Evolutionary conservation across 768 basidiomycete genomes (phyloP).

Genomic region (Mycena crocata): DNA sequence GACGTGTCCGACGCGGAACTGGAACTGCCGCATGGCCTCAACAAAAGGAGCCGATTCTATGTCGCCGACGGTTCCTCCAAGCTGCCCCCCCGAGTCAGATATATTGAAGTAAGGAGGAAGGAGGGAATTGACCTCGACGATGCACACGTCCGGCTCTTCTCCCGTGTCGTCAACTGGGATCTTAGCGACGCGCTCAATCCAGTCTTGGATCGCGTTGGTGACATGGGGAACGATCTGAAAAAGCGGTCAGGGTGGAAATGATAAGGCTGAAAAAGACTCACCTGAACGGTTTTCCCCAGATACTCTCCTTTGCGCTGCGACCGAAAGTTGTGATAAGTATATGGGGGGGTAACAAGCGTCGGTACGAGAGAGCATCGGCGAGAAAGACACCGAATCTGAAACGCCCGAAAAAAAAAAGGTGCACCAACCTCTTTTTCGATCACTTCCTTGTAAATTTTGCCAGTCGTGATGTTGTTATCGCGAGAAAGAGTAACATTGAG

Average conservation of each 20-base stretch:
- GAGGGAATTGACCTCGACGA: slow-evolving; percentile 79
- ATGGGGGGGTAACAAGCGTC: too few species aligned
- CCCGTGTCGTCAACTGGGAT: slow-evolving; percentile 95
- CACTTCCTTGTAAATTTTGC: slow-evolving; percentile 96
- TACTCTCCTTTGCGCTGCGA: slow-evolving; percentile 89
- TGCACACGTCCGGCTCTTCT: slow-evolving; percentile 95
- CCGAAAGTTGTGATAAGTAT: background rate
- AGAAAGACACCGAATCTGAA: background rate
- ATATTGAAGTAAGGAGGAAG: background rate
- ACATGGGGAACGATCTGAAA: slow-evolving; percentile 95
- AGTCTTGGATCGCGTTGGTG: slow-evolving; percentile 97
- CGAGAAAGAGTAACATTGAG: slow-evolving; percentile 92
- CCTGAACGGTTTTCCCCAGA: slow-evolving; percentile 97
- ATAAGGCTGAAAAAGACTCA: slow-evolving; percentile 43
- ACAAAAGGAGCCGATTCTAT: slow-evolving; percentile 99
- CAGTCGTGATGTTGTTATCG: slow-evolving; percentile 98
- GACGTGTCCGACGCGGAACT: slow-evolving; percentile 95
- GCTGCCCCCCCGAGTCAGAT: slow-evolving; percentile 58
- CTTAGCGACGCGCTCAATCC: slow-evolving; percentile 95
- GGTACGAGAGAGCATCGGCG: background rate
- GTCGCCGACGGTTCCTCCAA: slow-evolving; percentile 98
- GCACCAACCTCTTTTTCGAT: slow-evolving; percentile 92
- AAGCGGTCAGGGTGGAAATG: background rate
- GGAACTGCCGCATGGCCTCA: slow-evolving; percentile 99
- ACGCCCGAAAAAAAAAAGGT: background rate